phyloP scores from a whole-genome alignment of 345 rosid species.

The Durio zibethinus region DNA sequence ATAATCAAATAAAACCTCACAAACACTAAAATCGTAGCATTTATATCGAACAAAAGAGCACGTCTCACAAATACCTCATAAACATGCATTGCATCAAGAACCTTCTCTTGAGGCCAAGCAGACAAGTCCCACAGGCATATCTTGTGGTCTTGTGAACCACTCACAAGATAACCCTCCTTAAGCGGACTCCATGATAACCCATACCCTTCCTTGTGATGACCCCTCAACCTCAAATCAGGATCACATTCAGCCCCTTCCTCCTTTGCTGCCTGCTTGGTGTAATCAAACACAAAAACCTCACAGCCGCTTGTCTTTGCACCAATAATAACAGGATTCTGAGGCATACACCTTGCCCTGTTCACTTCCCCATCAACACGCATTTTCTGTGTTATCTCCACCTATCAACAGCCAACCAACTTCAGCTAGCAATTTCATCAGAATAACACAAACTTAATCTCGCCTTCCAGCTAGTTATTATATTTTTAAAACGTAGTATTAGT shows the following conservation, averaged over 20 bases:
- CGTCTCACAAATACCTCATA: slow-evolving; percentile 51
- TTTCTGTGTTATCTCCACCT: slow-evolving; percentile 81
- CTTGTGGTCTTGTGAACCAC: slow-evolving; percentile 82
- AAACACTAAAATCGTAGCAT: background rate
- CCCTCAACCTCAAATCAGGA: slow-evolving; percentile 81
- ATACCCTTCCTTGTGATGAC: slow-evolving; percentile 92
- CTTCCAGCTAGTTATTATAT: background rate
- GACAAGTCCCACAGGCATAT: slow-evolving; percentile 90
- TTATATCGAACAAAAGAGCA: background rate
- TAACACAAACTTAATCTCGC: background rate
- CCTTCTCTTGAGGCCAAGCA: slow-evolving; percentile 53
- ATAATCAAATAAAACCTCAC: slow-evolving; percentile 11
- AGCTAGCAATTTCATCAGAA: slow-evolving; percentile 17
- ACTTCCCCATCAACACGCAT: slow-evolving; percentile 90
- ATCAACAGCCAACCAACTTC: slow-evolving; percentile 8
- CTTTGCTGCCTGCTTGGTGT: slow-evolving; percentile 47
- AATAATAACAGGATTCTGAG: slow-evolving; percentile 61
- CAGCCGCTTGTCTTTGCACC: slow-evolving; percentile 79
- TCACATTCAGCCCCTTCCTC: slow-evolving; percentile 44
- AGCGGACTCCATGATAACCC: slow-evolving; percentile 91
- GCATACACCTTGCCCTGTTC: slow-evolving; percentile 90
- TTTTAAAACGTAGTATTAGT: background rate
- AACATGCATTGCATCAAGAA: slow-evolving; percentile 56
- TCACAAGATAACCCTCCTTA: slow-evolving; percentile 77
- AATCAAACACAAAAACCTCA: slow-evolving; percentile 80